These are phyloP conservation scores for Phytopythium ostracodes DNA, from an alignment of 352 stramenopile genomes.

Conservation along the genomic window DNA sequence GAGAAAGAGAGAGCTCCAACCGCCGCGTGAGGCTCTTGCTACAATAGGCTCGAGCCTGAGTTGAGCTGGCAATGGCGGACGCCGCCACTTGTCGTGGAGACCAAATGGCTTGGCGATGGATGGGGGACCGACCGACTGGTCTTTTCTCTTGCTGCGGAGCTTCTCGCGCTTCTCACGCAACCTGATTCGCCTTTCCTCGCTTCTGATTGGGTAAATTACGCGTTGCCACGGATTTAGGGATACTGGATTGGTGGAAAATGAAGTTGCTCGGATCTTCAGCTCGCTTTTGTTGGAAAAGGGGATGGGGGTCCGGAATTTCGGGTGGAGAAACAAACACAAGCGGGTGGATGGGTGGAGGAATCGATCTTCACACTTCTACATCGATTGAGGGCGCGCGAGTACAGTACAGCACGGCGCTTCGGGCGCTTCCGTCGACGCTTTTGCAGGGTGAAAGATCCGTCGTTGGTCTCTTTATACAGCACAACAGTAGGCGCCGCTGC, in stretches of 20 bases:
- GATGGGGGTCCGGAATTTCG: not conserved
- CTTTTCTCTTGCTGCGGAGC: not conserved
- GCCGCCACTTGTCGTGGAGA: not conserved
- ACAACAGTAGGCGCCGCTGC: too few relatives aligned
- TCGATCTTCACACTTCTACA: not conserved
- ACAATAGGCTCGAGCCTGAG: not conserved
- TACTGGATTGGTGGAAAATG: conserved; percentile 1
- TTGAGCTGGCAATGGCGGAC: not conserved
- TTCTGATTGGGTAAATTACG: conserved; percentile 7
- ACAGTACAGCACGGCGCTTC: too few relatives aligned
- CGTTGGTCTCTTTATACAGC: too few relatives aligned
- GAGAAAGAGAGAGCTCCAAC: not conserved
- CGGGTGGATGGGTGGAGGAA: not conserved
- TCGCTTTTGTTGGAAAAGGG: not conserved
- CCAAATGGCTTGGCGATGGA: conserved; percentile 4
- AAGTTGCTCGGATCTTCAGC: not conserved
- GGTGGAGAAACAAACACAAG: not conserved
- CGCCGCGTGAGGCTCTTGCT: too few relatives aligned
- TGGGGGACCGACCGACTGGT: not conserved
- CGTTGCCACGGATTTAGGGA: not conserved
- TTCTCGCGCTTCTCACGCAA: not conserved
- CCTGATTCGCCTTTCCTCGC: conserved; percentile 1
- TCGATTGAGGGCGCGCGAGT: not conserved
- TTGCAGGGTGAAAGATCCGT: too few relatives aligned
- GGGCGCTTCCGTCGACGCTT: too few relatives aligned